phyloP scores from a whole-genome alignment of 495 filamentous ascomycete genomes.

The Neurospora hispaniola region DNA sequence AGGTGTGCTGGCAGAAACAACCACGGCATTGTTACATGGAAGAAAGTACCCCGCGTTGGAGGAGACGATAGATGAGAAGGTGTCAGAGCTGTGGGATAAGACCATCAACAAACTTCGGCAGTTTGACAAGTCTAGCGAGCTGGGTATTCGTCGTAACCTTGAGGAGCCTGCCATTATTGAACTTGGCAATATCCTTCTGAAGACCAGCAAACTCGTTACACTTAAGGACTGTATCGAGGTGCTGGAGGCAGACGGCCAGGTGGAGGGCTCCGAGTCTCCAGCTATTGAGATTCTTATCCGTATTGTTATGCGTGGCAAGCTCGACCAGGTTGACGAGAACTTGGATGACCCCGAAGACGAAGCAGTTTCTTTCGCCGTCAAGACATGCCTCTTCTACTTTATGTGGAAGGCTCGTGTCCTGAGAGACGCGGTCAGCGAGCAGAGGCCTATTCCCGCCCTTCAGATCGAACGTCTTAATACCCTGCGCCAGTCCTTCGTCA shows the following conservation, averaged over 20 bases:
- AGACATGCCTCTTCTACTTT: conserved; percentile 74
- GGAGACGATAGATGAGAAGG: conserved; percentile 69
- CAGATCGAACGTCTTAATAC: conserved; percentile 49
- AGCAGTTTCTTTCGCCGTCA: conserved; percentile 59
- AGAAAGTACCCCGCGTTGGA: conserved; percentile 76
- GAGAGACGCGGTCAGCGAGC: conserved; percentile 26
- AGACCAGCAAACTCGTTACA: conserved; percentile 72
- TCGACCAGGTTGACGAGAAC: conserved; percentile 51
- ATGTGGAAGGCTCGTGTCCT: conserved; percentile 75
- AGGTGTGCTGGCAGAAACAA: conserved; percentile 75
- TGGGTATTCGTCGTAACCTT: conserved; percentile 52
- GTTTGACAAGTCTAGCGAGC: conserved; percentile 55
- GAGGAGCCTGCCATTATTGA: conserved; percentile 49
- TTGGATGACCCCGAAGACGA: conserved; percentile 63
- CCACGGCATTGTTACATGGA: conserved; percentile 71
- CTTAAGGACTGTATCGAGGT: conserved; percentile 65
- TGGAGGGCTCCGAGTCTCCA: conserved; percentile 30
- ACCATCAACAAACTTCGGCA: conserved; percentile 57
- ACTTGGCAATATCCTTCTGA: conserved; percentile 67
- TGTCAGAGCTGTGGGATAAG: conserved; percentile 78
- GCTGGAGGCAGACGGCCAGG: conserved; percentile 52
- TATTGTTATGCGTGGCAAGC: conserved; percentile 54
- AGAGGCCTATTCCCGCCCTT: conserved; percentile 32
- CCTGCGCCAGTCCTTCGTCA: conserved; percentile 45
- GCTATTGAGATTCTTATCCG: conserved; percentile 62